A percentile compares a stretch with the other conserved stretches of the same genome.
phyloP scores from a whole-genome alignment of 1,139 yeast species.

The Sporopachydermia cereana region DNA sequence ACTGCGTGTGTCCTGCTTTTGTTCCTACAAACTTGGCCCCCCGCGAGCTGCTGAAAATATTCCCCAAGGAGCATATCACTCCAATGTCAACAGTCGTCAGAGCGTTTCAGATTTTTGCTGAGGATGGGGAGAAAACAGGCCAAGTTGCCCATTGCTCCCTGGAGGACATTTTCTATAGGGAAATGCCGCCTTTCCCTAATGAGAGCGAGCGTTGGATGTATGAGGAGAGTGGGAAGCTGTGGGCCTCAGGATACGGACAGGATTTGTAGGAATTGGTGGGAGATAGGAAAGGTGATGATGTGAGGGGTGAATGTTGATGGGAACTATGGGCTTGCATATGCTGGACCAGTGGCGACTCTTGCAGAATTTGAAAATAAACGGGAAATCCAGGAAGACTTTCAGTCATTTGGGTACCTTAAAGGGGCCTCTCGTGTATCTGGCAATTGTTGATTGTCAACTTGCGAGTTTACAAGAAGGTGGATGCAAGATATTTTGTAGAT shows the following conservation, averaged over 20 bases:
- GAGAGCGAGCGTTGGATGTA: slow-evolving; percentile 5
- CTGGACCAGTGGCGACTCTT: too few species aligned
- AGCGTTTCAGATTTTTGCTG: not conserved
- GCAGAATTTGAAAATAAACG: too few species aligned
- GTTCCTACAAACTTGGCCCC: slow-evolving; percentile 4
- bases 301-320: too few species aligned
- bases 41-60: not conserved
- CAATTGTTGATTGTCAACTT: too few species aligned
- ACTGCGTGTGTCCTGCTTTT: slow-evolving; percentile 5
- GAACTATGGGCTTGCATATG: too few species aligned
- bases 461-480: too few species aligned
- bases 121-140: slow-evolving; percentile 1
- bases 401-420: too few species aligned
- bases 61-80: slow-evolving; percentile 6
- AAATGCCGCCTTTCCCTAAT: slow-evolving; percentile 1
- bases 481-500: too few species aligned
- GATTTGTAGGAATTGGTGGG: too few species aligned
- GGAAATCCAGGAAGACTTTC: too few species aligned
- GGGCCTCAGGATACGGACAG: not conserved
- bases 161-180: not conserved
- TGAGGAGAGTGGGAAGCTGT: not conserved
- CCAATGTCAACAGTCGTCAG: not conserved
- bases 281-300: too few species aligned
- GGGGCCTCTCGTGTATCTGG: too few species aligned
- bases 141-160: slow-evolving; percentile 4